These are phyloP conservation scores for Mycosphaerella arachidis DNA, from an alignment of 2,329 filamentous ascomycete species.

Conservation along the genomic window DNA sequence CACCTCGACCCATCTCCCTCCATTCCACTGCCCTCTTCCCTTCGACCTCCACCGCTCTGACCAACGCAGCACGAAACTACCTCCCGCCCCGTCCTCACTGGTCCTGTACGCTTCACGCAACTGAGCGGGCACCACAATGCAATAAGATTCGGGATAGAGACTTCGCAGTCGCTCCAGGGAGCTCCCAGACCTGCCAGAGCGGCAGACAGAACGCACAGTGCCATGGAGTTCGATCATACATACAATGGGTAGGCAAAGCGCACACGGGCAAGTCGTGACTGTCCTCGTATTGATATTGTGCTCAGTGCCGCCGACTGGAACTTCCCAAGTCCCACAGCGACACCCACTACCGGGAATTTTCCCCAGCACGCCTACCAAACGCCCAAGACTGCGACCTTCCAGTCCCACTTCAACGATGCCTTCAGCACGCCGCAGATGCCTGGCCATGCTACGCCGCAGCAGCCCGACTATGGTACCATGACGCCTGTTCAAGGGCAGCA, in stretches of 20 bases:
- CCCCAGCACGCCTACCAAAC: slow-evolving; percentile 41
- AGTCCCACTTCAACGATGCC: slow-evolving; percentile 48
- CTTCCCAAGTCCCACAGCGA: slow-evolving; percentile 48
- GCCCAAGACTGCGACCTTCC: slow-evolving; percentile 40
- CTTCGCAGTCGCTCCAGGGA: slow-evolving; percentile 9
- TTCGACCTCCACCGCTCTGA: background rate
- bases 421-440: slow-evolving; percentile 47
- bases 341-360: slow-evolving; percentile 41
- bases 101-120: slow-evolving; percentile 4
- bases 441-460: slow-evolving; percentile 34
- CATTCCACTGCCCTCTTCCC: background rate
- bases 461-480: slow-evolving; percentile 25
- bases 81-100: slow-evolving; percentile 9
- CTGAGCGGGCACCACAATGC: slow-evolving; percentile 1
- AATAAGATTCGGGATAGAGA: slow-evolving; percentile 6
- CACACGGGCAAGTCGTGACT: slow-evolving; percentile 8
- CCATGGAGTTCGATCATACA: slow-evolving; percentile 23
- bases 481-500: slow-evolving; percentile 24
- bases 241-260: slow-evolving; percentile 18
- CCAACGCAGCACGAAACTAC: slow-evolving; percentile 1
- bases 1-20: background rate
- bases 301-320: slow-evolving; percentile 44
- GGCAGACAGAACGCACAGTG: slow-evolving; percentile 3
- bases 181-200: slow-evolving; percentile 13
- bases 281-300: slow-evolving; percentile 10